phyloP scores from a whole-genome alignment of 164 flowering plant genomes.

The Litsea cubeba region DNA sequence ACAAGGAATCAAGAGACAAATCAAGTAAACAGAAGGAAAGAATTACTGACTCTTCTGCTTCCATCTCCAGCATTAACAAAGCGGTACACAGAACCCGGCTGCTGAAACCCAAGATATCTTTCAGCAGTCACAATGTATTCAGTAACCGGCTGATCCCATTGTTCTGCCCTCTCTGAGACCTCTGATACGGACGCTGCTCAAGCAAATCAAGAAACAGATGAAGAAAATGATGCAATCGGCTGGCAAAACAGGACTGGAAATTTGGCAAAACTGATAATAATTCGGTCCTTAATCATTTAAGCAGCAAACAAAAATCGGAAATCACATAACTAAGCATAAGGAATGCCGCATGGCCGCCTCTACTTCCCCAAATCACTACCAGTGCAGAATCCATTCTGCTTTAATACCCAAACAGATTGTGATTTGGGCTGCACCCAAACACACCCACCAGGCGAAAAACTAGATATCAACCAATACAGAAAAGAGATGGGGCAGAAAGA shows the following conservation, averaged over 20 bases:
- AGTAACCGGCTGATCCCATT: constrained; percentile 82
- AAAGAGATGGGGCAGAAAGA: neutral
- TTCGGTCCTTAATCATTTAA: neutral
- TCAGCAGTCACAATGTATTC: constrained; percentile 77
- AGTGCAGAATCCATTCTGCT: neutral
- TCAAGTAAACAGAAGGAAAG: neutral
- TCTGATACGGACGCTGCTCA: constrained; percentile 63
- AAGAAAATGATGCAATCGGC: neutral
- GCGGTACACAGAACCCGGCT: constrained; percentile 67
- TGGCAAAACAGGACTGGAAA: neutral
- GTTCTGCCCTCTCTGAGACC: constrained; percentile 68
- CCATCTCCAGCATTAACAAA: constrained; percentile 75
- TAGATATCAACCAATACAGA: no score
- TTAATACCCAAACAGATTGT: no score
- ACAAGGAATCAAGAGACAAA: neutral
- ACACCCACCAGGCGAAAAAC: no score
- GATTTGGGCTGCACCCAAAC: no score
- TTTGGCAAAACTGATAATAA: neutral
- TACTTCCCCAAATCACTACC: neutral
- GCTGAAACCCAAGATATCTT: constrained; percentile 74
- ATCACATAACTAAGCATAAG: neutral
- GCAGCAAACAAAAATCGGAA: neutral
- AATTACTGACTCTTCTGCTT: constrained; percentile 44
- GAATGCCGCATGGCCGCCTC: neutral
- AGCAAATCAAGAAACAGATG: neutral